Percentiles rank a stretch among this genome's conserved stretches.
phyloP scores from a whole-genome alignment of 208 protist species.

The Trypanosoma avium region DNA sequence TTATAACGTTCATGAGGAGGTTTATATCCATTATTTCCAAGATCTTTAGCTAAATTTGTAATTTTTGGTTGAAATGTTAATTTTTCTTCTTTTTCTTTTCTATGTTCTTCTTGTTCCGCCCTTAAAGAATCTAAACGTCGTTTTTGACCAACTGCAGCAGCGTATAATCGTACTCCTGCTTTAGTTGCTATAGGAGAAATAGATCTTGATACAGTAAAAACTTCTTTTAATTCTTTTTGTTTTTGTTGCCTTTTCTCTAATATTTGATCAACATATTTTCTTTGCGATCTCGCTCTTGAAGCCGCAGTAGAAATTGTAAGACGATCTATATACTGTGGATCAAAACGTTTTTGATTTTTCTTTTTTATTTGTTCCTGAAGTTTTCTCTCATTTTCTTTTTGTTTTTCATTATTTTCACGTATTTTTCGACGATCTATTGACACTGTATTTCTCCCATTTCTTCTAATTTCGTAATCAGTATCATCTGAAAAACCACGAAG shows the following conservation, averaged over 20 bases:
- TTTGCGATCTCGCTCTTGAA: conserved; percentile 36
- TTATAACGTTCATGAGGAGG: conserved; percentile 36
- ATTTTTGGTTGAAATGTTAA: conserved; percentile 70
- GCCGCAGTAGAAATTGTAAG: conserved; percentile 40
- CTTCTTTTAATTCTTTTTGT: conserved; percentile 25
- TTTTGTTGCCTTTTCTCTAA: conserved; percentile 34
- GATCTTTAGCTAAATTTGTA: conserved; percentile 37
- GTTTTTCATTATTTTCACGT: neutral
- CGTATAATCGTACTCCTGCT: conserved; percentile 60
- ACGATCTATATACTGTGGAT: conserved; percentile 33
- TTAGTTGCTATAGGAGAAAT: conserved; percentile 40
- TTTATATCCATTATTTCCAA: conserved; percentile 32
- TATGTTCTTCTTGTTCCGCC: conserved; percentile 21
- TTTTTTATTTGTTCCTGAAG: neutral
- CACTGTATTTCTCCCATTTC: neutral
- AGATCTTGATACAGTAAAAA: neutral
- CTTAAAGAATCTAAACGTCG: conserved; percentile 18
- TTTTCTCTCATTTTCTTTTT: neutral
- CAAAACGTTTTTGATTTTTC: conserved; percentile 11
- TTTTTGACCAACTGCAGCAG: conserved; percentile 25
- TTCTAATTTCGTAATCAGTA: neutral
- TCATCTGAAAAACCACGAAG: conserved; percentile 9
- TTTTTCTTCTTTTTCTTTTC: conserved; percentile 31
- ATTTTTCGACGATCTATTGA: neutral
- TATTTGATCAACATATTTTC: conserved; percentile 55